Evolutionary conservation across 352 stramenopile species (phyloP).

Genomic region (Phytophthora sojae): DNA sequence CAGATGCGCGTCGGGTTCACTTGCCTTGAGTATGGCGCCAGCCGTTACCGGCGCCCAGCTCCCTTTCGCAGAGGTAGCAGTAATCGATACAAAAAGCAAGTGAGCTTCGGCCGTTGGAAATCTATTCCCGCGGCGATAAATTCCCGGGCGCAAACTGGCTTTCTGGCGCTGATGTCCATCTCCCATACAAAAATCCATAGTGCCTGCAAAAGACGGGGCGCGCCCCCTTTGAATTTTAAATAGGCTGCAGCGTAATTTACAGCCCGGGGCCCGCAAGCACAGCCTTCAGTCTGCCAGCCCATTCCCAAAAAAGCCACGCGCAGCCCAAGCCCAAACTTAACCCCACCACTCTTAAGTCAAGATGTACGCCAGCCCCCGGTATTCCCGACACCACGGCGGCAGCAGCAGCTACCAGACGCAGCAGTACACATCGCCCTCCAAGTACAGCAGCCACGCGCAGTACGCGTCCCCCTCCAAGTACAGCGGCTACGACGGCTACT

Average conservation of each 20-base stretch:
- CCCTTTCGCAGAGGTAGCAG: conserved; percentile 13
- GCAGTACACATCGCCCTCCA: conserved; percentile 33
- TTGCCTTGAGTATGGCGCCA: conserved; percentile 18
- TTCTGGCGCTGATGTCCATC: conserved; percentile 16
- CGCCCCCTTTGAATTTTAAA: conserved; percentile 20
- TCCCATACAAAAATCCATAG: conserved; percentile 9
- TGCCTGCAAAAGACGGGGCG: conserved; percentile 2
- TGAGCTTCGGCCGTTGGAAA: conserved; percentile 22
- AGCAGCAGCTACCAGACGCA: conserved; percentile 31
- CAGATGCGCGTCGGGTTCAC: conserved; percentile 6
- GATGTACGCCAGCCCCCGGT: conserved; percentile 49
- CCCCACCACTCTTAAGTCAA: conserved; percentile 6
- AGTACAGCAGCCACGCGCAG: conserved; percentile 34
- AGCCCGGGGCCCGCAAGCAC: background rate
- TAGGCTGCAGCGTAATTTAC: conserved; percentile 26
- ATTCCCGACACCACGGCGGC: conserved; percentile 42
- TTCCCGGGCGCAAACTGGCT: conserved; percentile 32
- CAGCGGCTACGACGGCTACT: conserved; percentile 39
- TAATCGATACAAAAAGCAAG: conserved; percentile 19
- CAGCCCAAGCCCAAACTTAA: conserved; percentile 15
- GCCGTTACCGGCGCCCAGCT: conserved; percentile 11
- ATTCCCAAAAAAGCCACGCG: conserved; percentile 53
- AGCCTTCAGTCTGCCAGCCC: conserved; percentile 7
- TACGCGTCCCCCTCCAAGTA: conserved; percentile 45
- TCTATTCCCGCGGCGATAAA: conserved; percentile 30